Base-by-base conservation (phyloP, 2,329 filamentous ascomycete genomes). In the Colletotrichum sp. region DNA sequence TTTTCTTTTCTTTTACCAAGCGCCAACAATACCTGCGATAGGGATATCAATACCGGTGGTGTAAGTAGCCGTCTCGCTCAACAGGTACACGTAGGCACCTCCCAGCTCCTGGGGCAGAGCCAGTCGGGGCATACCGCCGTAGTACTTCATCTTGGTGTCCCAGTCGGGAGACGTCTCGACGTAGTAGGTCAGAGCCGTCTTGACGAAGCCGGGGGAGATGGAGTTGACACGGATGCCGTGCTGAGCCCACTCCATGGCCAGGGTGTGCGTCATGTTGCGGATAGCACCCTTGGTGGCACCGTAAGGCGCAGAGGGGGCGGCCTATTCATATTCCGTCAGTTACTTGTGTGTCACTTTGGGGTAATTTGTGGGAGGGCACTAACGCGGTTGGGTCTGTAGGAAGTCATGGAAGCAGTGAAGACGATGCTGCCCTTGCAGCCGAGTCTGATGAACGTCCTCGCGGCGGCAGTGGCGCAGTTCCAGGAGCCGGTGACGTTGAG, bases 71-170 rank as follows among this genome's bases (percentile, higher is more conserved):
- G 85, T 83, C 74, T 90, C 88, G 68, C 84, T 87, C n/a, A 90
- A 78, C 72, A 90, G 77, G 76, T 90, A 90, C 6, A 90, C 87
- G 76, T 90, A 90, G 1, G 88, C 89, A n/a, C 88, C 88, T 4
- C 88, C 87, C 4, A 91, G 80, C 80, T 91, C 88, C 75, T 88
- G 84, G 0, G 87, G 86, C 62, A 87, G 84, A 0, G 88, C 89
- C 47, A 91, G 76, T 33, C 88, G 81, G 13, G 88, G 88, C 83
- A 91, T 90, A 5, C 88, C 88, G 5, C 89, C 87, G 76, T 90
- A 90, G 77, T 90, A 90, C 80, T 89, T 86, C 82, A 90, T 85
- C 81, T 90, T 87, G 74, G 84, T 81, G 70, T 88, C 86, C 89
- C 88, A 91, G 77, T 90, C 89, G 0, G 87, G 86, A 18, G 84